Evolutionary conservation across 2,329 filamentous ascomycete species (phyloP).

Genomic region (Alternaria angustiovoidea): DNA sequence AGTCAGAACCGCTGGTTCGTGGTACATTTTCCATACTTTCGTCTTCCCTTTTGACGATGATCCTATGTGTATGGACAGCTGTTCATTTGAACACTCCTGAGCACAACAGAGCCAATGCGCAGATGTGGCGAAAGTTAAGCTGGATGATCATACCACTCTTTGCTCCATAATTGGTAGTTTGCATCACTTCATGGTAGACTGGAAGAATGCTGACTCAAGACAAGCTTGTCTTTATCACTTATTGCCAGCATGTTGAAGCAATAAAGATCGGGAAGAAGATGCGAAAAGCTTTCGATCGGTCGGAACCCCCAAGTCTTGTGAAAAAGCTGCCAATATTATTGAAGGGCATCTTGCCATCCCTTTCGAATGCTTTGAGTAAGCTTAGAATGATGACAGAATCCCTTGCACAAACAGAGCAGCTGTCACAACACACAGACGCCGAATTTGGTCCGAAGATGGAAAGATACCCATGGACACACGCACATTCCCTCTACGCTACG

Average conservation of each 20-base stretch:
- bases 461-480: neutral
- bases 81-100: neutral
- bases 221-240: neutral
- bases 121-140: neutral
- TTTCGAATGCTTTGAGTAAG: too few relatives aligned
- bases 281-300: neutral
- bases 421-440: neutral
- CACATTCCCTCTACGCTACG: neutral
- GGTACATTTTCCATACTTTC: neutral
- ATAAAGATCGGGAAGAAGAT: fast-evolving
- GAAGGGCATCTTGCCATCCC: too few relatives aligned
- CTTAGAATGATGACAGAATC: too few relatives aligned
- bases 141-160: neutral
- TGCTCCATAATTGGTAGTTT: neutral
- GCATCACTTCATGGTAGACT: too few relatives aligned
- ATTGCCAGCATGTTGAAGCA: fast-evolving
- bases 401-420: neutral
- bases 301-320: too few relatives aligned
- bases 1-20: neutral
- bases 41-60: too few relatives aligned
- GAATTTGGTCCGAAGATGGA: fast-evolving
- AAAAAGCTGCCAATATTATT: too few relatives aligned
- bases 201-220: neutral
- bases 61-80: neutral
- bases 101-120: too few relatives aligned